Evolutionary conservation across 2,329 filamentous ascomycete genomes (phyloP).

Genomic region (Plectosphaerella cucumerina): DNA sequence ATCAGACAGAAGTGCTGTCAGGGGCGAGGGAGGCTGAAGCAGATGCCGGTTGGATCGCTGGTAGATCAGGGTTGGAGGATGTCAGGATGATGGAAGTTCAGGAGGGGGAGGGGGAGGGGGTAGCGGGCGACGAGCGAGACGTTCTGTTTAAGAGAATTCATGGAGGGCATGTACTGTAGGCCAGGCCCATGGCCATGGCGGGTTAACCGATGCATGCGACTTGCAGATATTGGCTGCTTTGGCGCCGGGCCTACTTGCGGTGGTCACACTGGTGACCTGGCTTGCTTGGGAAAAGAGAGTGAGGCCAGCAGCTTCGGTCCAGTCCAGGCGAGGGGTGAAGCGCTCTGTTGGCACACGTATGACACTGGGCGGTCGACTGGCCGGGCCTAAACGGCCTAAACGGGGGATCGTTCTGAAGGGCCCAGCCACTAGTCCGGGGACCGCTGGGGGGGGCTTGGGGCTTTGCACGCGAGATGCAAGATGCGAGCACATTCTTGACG

Average conservation of each 20-base stretch:
- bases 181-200: neutral
- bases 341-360: neutral
- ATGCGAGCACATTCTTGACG: no score
- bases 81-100: no score
- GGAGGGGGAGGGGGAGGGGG: neutral
- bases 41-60: conserved; percentile 8
- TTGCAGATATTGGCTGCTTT: neutral
- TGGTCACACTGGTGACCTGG: neutral
- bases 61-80: no score
- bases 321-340: neutral
- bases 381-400: neutral
- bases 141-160: neutral
- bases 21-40: conserved; percentile 27
- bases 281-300: neutral
- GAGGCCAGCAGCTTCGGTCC: no score
- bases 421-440: neutral
- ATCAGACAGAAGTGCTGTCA: conserved; percentile 24
- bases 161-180: neutral
- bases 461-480: no score
- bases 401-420: neutral
- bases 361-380: neutral
- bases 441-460: no score
- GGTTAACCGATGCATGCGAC: neutral
- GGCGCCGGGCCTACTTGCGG: neutral
- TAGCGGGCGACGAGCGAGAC: neutral